Evolutionary conservation across 2,329 filamentous ascomycete species (phyloP).

Genomic region (Diaporthe capsici): DNA sequence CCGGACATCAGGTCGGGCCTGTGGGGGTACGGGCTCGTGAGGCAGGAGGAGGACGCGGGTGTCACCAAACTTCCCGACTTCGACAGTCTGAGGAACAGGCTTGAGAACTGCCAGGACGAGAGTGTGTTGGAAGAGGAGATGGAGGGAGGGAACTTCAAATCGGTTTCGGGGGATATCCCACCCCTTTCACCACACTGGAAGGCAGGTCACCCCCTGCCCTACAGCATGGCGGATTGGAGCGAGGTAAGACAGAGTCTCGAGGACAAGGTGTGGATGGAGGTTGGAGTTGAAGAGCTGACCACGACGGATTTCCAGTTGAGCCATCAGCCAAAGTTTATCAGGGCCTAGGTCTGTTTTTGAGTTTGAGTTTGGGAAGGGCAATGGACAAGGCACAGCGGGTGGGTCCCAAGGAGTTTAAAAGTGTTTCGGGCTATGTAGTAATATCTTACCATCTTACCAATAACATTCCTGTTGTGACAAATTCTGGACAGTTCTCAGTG

Average conservation of each 20-base stretch:
- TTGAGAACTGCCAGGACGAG: conserved; percentile 12
- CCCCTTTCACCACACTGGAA: conserved; percentile 38
- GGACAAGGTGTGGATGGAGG: conserved; percentile 39
- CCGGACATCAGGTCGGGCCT: conserved; percentile 47
- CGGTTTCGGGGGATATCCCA: conserved; percentile 24
- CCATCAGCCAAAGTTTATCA: conserved; percentile 24
- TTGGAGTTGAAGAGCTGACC: conserved; percentile 29
- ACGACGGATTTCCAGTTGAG: conserved; percentile 15
- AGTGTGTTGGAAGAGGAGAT: not conserved
- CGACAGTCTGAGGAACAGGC: conserved; percentile 32
- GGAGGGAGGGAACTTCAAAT: not conserved
- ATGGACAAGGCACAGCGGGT: not conserved
- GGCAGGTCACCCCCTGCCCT: conserved; percentile 39
- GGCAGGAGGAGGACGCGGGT: conserved; percentile 22
- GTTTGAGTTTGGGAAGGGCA: too few relatives aligned
- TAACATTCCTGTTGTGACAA: not conserved
- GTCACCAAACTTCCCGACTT: conserved; percentile 38
- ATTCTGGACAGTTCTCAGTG: not conserved
- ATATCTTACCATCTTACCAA: conserved; percentile 18
- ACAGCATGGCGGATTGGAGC: conserved; percentile 37
- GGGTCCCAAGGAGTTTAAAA: conserved; percentile 9
- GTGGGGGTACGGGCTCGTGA: conserved; percentile 59
- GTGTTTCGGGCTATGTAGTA: not conserved
- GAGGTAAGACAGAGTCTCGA: conserved; percentile 30
- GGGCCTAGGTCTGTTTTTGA: conserved; percentile 10